Conservation (phyloP, 1,139 yeast genomes). For the Taiozyma sp. region DNA sequence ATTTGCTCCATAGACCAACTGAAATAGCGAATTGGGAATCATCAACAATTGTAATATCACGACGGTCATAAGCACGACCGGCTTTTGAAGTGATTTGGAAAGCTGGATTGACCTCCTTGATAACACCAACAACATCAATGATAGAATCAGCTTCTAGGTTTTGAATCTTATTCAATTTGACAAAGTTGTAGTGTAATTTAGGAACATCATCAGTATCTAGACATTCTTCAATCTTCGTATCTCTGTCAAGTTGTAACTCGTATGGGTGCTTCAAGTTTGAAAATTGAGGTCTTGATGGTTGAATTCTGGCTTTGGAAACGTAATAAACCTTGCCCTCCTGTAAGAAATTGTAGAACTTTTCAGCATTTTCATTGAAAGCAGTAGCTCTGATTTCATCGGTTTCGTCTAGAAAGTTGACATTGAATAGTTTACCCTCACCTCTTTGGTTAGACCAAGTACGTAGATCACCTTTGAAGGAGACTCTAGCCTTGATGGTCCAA, state of each 20-base stretch:
- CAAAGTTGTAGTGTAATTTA: constrained; percentile 70
- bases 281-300: constrained; percentile 82
- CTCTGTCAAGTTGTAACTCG: constrained; percentile 80
- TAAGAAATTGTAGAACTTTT: constrained; percentile 64
- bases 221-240: constrained; percentile 71
- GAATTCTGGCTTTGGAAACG: constrained; percentile 76
- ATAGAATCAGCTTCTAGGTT: constrained; percentile 65
- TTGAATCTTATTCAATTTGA: constrained; percentile 62
- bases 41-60: constrained; percentile 85
- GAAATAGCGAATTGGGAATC: constrained; percentile 72
- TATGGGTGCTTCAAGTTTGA: constrained; percentile 84
- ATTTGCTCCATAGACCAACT: constrained; percentile 88
- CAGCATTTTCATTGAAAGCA: constrained; percentile 87
- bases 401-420: constrained; percentile 85
- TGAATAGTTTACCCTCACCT: constrained; percentile 89
- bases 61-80: constrained; percentile 87
- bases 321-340: constrained; percentile 91
- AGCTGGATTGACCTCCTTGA: constrained; percentile 70
- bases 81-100: constrained; percentile 88
- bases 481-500: constrained; percentile 94
- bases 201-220: constrained; percentile 69
- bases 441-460: constrained; percentile 83
- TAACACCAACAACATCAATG: constrained; percentile 84
- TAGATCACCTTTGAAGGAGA: constrained; percentile 81
- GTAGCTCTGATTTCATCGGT: constrained; percentile 96